Conservation (phyloP, 1,284 basidiomycete species). For the Clitocybe nebularis region DNA sequence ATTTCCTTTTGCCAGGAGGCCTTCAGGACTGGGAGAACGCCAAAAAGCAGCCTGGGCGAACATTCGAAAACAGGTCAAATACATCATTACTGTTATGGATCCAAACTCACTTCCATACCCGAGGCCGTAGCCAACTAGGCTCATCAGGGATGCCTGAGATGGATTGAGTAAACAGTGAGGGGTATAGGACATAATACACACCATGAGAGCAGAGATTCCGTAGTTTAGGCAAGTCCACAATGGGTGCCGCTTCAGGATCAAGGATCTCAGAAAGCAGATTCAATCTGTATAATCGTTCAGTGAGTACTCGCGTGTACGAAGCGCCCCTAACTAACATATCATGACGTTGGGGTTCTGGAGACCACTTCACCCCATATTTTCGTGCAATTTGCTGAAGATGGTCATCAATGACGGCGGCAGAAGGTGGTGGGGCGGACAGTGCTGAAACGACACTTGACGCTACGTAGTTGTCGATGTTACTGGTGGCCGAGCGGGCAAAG, state of each 20-base stretch:
- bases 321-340: constrained; percentile 52
- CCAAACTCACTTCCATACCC: constrained; percentile 75
- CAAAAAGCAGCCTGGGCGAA: constrained; percentile 53
- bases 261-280: constrained; percentile 56
- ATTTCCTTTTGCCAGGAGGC: constrained; percentile 54
- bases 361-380: constrained; percentile 56
- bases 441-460: constrained; percentile 51
- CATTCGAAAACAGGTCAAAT: constrained; percentile 6
- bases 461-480: constrained; percentile 52
- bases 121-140: constrained; percentile 67
- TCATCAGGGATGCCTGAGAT: constrained; percentile 62
- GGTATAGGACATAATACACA: constrained; percentile 24
- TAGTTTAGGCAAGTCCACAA: constrained; percentile 55
- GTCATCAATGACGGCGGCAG: constrained; percentile 50
- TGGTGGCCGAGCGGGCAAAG: constrained; percentile 50
- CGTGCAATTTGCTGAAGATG: constrained; percentile 53
- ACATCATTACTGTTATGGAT: no score
- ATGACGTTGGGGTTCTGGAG: constrained; percentile 53
- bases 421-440: constrained; percentile 47
- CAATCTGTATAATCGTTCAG: constrained; percentile 33
- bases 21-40: constrained; percentile 55
- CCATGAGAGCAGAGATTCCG: constrained; percentile 56
- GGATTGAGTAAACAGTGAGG: constrained; percentile 6
- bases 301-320: no score
- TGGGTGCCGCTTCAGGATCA: constrained; percentile 41